Percentiles rank a stretch among this genome's conserved stretches.
Evolutionary conservation across 176 grass and related monocot genomes (phyloP).

Genomic region (Carex scoparia): DNA sequence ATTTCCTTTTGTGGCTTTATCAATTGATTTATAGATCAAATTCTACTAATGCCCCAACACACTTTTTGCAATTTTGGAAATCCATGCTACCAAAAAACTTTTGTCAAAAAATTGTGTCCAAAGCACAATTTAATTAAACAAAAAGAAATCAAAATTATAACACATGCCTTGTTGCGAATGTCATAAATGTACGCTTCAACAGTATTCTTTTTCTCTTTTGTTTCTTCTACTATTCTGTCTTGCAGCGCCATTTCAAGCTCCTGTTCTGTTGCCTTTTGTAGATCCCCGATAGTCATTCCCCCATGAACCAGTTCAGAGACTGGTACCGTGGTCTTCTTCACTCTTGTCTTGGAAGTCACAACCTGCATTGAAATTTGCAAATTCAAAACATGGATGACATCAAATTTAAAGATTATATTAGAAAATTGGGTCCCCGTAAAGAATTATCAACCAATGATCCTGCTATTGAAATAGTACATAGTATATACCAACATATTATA

Average conservation of each 20-base stretch:
- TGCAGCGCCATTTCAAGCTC: constrained; percentile 95
- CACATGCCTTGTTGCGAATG: constrained; percentile 79
- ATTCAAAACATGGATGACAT: background rate
- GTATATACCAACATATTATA: background rate
- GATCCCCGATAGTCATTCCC: constrained; percentile 44
- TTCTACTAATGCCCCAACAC: background rate
- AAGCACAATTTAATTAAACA: background rate
- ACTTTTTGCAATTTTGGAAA: background rate
- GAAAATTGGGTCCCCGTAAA: background rate
- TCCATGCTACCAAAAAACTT: background rate
- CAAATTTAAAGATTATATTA: background rate
- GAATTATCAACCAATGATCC: background rate
- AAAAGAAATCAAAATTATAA: background rate
- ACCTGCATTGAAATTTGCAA: constrained; percentile 30
- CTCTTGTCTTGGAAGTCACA: constrained; percentile 44
- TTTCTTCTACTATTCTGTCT: constrained; percentile 87
- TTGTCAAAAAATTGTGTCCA: background rate
- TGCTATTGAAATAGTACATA: background rate
- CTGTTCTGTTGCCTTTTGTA: constrained; percentile 71
- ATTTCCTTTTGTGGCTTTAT: background rate
- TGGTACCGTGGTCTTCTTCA: constrained; percentile 52
- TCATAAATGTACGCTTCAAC: constrained; percentile 97
- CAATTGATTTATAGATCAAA: background rate
- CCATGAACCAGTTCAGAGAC: constrained; percentile 66
- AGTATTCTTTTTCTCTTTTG: constrained; percentile 95